Base-by-base conservation (phyloP, 257 asterid genomes). In the Jaltomata sinuosa region DNA sequence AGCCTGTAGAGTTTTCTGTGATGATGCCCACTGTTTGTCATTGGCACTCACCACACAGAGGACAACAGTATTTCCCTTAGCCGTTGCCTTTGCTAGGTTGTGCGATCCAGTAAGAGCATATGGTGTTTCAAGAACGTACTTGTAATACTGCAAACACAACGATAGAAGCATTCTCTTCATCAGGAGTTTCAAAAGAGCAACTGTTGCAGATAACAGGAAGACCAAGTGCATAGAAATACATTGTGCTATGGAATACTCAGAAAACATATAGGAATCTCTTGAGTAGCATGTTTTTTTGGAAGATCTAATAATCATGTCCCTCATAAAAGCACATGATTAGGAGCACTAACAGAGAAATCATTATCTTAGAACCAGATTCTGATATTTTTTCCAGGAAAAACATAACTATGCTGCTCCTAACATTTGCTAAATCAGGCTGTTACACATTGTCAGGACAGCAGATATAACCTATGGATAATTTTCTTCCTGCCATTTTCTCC, bases 71-170 rank as follows among this genome's bases (percentile, higher is more conserved):
- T 83, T 94, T 34, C 99, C 99, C 88, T 93, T 96, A 0, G 98
- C 99, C 19, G 98, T 94, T 29, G 97, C 98, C 89, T 94, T 96
- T 0, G 98, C 99, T 45, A 96, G 93, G 86, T 94, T 94, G 90
- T 96, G 99, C 6, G 98, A 82, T 87, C 99, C 99, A 2, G 98
- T 94, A 52, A 93, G 94, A 18, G 99, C 99, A 34, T 87, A 96
- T 47, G 99, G 98, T 22, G 99, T 96, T 87, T 93, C 98, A 1
- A 96, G 96, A 85, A 89, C 97, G 29, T 94, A 94, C 74, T 94
- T 94, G 87, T 94, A 94, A 78, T 96, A 96, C 99, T 96, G 96
- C 91, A 86, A 71, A 19, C 29, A 78, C 4, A 77, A 49, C n/a
- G 74, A 72, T 15, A 52, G 38, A 55, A 34, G 36, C 27, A 80